These are phyloP conservation scores for Dryas octopetala DNA, from an alignment of 306 rosid genomes.

Conservation along the genomic window DNA sequence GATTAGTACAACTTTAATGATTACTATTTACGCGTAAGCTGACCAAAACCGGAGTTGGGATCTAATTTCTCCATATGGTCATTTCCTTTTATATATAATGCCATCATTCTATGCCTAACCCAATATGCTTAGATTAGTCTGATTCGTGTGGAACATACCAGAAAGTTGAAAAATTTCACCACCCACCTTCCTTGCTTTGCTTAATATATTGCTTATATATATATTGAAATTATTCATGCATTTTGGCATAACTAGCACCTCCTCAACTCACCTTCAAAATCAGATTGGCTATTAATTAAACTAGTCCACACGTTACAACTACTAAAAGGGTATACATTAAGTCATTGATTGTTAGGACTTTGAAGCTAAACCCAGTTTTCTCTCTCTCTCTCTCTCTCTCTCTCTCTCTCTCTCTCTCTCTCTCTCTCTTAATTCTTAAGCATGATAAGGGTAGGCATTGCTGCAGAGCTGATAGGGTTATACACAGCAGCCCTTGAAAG, in stretches of 20 bases:
- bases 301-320: too few species aligned
- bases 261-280: too few species aligned
- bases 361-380: too few species aligned
- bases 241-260: too few species aligned
- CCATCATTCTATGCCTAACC: neutral
- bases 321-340: too few species aligned
- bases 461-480: constrained; percentile 55
- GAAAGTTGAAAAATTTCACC: neutral
- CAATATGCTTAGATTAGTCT: neutral
- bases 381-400: too few species aligned
- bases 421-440: neutral
- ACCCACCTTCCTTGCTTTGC: neutral
- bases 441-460: constrained; percentile 61
- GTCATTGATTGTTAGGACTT: too few species aligned
- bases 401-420: too few species aligned
- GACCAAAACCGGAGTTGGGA: neutral
- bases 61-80: neutral
- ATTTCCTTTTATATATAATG: neutral
- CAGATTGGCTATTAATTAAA: too few species aligned
- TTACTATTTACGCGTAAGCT: constrained; percentile 21
- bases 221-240: too few species aligned
- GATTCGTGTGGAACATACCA: neutral
- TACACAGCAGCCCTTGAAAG: constrained; percentile 46
- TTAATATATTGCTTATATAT: too few species aligned
- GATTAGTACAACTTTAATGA: constrained; percentile 14